Evolutionary conservation across 768 basidiomycete genomes (phyloP).

Genomic region (Ramaria rubella): DNA sequence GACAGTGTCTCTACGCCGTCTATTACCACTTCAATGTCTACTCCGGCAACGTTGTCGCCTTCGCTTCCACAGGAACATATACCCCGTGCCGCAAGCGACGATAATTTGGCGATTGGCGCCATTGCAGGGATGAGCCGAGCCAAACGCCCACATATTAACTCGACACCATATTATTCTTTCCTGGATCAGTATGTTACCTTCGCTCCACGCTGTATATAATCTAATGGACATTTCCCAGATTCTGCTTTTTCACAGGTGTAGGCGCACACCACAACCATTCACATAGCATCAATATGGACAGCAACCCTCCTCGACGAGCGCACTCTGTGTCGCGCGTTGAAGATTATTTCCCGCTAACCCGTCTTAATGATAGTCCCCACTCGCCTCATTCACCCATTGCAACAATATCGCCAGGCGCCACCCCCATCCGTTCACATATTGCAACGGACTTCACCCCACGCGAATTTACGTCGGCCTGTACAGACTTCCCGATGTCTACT

Average conservation of each 20-base stretch:
- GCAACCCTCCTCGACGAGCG: slow-evolving; percentile 26
- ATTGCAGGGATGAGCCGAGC: slow-evolving; percentile 18
- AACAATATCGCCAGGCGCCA: not conserved
- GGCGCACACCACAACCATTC: slow-evolving; percentile 30
- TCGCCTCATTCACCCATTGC: not conserved
- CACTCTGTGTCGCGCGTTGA: slow-evolving; percentile 52
- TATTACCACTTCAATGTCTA: slow-evolving; percentile 36
- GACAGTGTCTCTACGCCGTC: slow-evolving; percentile 43
- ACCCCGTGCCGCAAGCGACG: slow-evolving; percentile 7
- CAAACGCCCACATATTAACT: slow-evolving; percentile 20
- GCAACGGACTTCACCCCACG: too few relatives aligned
- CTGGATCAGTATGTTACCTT: slow-evolving; percentile 49
- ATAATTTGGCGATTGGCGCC: slow-evolving; percentile 12
- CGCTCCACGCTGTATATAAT: slow-evolving; percentile 7
- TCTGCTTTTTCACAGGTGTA: slow-evolving; percentile 74
- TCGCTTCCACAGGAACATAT: slow-evolving; percentile 34
- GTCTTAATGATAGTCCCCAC: not conserved
- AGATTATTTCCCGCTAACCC: slow-evolving; percentile 33
- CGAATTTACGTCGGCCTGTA: too few relatives aligned
- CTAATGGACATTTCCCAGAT: slow-evolving; percentile 35
- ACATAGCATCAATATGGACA: slow-evolving; percentile 18
- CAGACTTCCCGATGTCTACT: too few relatives aligned
- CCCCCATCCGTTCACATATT: not conserved
- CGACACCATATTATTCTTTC: slow-evolving; percentile 45
- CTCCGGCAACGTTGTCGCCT: slow-evolving; percentile 35